Evolutionary conservation across 1,284 basidiomycete genomes (phyloP).

Genomic region (Cystobasidium pallidum): DNA sequence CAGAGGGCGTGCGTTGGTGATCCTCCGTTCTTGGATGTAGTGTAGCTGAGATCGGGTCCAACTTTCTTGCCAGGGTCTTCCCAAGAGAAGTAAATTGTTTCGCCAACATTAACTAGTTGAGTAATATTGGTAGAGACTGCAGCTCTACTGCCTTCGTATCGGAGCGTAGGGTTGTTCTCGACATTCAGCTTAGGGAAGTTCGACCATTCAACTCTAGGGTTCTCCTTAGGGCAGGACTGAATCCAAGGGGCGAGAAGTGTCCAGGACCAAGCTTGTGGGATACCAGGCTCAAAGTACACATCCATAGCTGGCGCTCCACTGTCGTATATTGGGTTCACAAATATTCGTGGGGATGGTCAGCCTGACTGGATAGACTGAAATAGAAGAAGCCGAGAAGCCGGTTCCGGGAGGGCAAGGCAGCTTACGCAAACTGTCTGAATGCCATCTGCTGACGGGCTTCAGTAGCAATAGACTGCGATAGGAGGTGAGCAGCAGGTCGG

Average conservation of each 20-base stretch:
- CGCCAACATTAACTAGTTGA: slow-evolving; percentile 61
- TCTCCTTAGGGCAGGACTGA: slow-evolving; percentile 64
- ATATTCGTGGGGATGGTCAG: too few relatives aligned
- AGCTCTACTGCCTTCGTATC: slow-evolving; percentile 55
- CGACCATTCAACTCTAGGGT: slow-evolving; percentile 64
- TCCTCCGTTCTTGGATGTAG: slow-evolving; percentile 25
- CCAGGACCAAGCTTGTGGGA: slow-evolving; percentile 65
- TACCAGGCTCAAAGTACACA: slow-evolving; percentile 40
- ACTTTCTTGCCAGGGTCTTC: slow-evolving; percentile 63
- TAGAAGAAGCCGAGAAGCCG: not conserved
- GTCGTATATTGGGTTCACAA: too few relatives aligned
- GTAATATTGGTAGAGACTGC: slow-evolving; percentile 63
- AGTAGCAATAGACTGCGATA: slow-evolving; percentile 66
- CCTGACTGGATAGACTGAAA: too few relatives aligned
- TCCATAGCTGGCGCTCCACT: slow-evolving; percentile 32
- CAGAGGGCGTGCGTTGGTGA: slow-evolving; percentile 60
- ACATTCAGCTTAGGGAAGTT: slow-evolving; percentile 64
- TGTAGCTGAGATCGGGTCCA: slow-evolving; percentile 42
- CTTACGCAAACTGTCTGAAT: slow-evolving; percentile 63
- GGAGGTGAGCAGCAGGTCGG: slow-evolving; percentile 63
- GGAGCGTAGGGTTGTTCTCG: slow-evolving; percentile 54
- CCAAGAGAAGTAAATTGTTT: slow-evolving; percentile 63
- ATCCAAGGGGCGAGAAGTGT: slow-evolving; percentile 67
- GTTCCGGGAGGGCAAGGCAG: not conserved
- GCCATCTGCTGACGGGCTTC: slow-evolving; percentile 70